phyloP scores from a whole-genome alignment of 2,329 filamentous ascomycete genomes.

The Annulohypoxylon truncatum region DNA sequence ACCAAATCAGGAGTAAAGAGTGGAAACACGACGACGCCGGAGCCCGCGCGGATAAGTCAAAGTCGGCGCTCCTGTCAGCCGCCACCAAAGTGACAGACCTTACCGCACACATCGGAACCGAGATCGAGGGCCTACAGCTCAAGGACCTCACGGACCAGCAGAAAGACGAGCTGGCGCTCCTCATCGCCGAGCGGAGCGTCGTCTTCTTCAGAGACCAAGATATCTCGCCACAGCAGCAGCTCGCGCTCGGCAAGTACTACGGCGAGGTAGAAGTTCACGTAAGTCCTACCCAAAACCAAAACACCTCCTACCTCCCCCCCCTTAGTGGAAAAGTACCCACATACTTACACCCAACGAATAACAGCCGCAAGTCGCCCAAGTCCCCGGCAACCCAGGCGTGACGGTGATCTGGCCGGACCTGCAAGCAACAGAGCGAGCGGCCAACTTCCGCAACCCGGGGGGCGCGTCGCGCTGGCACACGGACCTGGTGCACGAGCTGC shows the following conservation, averaged over 20 bases:
- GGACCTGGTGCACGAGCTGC: conserved; percentile 76
- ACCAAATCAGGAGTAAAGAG: conserved; percentile 70
- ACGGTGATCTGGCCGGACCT: conserved; percentile 78
- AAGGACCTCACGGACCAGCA: conserved; percentile 70
- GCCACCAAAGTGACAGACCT: conserved; percentile 73
- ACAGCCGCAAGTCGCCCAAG: conserved; percentile 76
- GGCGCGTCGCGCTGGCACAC: conserved; percentile 77
- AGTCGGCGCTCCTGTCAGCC: conserved; percentile 69
- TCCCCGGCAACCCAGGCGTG: conserved; percentile 73
- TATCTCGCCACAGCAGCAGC: conserved; percentile 71
- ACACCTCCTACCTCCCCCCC: not conserved
- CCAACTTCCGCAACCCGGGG: conserved; percentile 74
- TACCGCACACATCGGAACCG: conserved; percentile 71
- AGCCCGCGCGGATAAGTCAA: conserved; percentile 72
- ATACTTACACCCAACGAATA: conserved; percentile 3
- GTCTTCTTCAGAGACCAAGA: conserved; percentile 76
- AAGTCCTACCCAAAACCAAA: no score
- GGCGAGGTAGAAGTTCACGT: conserved; percentile 77
- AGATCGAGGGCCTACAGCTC: conserved; percentile 72
- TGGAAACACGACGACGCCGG: conserved; percentile 70
- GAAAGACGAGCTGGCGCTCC: conserved; percentile 69
- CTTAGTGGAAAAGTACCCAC: not conserved
- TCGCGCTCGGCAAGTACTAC: conserved; percentile 70
- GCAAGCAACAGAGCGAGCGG: conserved; percentile 68
- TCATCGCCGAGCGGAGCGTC: conserved; percentile 72